A percentile compares a stretch with the other conserved stretches of the same genome.
phyloP scores from a whole-genome alignment of 108 stramenopile species.

The Mayamaea pseudoterrestris region DNA sequence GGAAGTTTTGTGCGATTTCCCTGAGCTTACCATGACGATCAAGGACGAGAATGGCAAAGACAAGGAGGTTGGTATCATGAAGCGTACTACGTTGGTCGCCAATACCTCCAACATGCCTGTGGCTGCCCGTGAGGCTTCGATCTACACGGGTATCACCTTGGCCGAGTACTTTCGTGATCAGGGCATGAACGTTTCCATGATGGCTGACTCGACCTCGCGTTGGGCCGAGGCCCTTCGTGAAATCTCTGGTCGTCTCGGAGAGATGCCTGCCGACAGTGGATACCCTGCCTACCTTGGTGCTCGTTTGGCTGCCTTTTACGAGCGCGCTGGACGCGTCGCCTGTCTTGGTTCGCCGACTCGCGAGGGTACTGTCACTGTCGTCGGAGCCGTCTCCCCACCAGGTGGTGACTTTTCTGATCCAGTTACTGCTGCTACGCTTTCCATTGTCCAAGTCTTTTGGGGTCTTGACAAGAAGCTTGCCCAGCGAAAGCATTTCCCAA shows the following conservation, averaged over 20 bases:
- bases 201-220: conserved; percentile 99
- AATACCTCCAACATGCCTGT: conserved; percentile 99
- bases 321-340: conserved; percentile 96
- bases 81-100: conserved; percentile 99
- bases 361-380: conserved; percentile 97
- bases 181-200: conserved; percentile 99
- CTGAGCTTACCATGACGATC: conserved; percentile 96
- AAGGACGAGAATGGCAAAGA: conserved; percentile 75
- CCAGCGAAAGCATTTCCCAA: conserved; percentile 99
- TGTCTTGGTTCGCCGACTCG: conserved; percentile 96
- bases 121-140: conserved; percentile 99
- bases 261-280: conserved; percentile 99
- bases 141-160: conserved; percentile 98
- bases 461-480: conserved; percentile 99
- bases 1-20: conserved; percentile 99
- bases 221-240: conserved; percentile 99
- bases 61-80: conserved; percentile 98
- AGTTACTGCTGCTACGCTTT: conserved; percentile 97
- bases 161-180: conserved; percentile 98
- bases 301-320: conserved; percentile 99
- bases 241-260: conserved; percentile 99
- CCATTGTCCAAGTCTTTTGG: conserved; percentile 99
- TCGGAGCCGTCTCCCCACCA: conserved; percentile 98
- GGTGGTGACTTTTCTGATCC: conserved; percentile 99
- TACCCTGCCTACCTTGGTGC: conserved; percentile 99